phyloP scores from a whole-genome alignment of 1,284 basidiomycete genomes.

The Ganoderma lucidum region DNA sequence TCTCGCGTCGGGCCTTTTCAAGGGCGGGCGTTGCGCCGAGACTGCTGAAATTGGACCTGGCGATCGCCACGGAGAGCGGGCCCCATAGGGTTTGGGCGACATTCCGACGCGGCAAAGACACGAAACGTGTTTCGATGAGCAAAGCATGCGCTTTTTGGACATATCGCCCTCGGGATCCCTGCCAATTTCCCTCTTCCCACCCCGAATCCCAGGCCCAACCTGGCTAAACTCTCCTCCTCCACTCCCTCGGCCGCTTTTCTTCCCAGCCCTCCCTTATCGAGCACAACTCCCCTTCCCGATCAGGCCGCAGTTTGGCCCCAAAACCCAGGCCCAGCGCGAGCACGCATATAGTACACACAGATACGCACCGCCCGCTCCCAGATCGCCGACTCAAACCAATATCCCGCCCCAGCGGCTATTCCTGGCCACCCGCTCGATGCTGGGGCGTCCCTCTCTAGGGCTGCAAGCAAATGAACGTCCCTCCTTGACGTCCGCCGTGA shows the following conservation, averaged over 20 bases:
- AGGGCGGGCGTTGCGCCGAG: constrained; percentile 49
- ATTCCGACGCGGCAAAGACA: constrained; percentile 56
- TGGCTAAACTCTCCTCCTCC: constrained; percentile 24
- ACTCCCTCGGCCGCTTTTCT: constrained; percentile 22
- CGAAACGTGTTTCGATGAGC: constrained; percentile 66
- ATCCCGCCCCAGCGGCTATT: constrained; percentile 33
- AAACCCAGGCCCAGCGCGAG: constrained; percentile 2
- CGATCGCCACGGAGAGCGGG: constrained; percentile 56
- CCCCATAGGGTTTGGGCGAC: constrained; percentile 48
- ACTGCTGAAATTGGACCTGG: constrained; percentile 52
- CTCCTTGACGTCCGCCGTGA: constrained; percentile 25
- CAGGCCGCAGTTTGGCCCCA: constrained; percentile 16
- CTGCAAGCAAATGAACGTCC: constrained; percentile 8
- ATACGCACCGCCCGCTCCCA: constrained; percentile 24
- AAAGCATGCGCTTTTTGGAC: constrained; percentile 43
- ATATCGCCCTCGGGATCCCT: constrained; percentile 37
- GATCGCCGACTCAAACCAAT: constrained; percentile 33
- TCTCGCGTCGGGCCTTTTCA: constrained; percentile 46
- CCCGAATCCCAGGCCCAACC: constrained; percentile 27
- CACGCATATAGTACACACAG: constrained; percentile 19
- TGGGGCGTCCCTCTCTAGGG: constrained; percentile 6
- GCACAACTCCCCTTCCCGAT: constrained; percentile 24
- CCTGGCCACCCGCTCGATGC: constrained; percentile 24
- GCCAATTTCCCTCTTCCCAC: constrained; percentile 29
- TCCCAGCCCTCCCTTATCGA: constrained; percentile 22